A percentile compares a stretch with the other conserved stretches of the same genome.
These are phyloP conservation scores for Blastomyces emzantsi DNA, from an alignment of 2,329 filamentous ascomycete species.

Conservation along the genomic window DNA sequence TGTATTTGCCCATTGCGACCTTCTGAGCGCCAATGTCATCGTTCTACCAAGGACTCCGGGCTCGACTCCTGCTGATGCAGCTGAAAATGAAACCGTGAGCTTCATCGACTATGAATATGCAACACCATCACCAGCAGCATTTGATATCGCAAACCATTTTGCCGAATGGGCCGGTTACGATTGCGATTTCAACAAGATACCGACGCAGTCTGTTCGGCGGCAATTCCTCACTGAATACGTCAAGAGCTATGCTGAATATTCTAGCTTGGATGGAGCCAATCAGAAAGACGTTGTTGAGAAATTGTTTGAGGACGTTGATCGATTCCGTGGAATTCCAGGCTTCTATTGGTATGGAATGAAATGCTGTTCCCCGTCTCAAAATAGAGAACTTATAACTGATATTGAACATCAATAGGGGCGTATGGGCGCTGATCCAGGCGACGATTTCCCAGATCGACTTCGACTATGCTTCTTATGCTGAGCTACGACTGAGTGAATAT, in stretches of 20 bases:
- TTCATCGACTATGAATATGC: slow-evolving; percentile 99
- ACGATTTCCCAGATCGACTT: slow-evolving; percentile 94
- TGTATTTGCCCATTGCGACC: slow-evolving; percentile 90
- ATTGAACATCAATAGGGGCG: slow-evolving; percentile 55
- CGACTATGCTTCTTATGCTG: slow-evolving; percentile 87
- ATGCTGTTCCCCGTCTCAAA: background rate
- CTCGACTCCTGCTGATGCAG: slow-evolving; percentile 23
- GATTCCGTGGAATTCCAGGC: slow-evolving; percentile 80
- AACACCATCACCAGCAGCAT: slow-evolving; percentile 84
- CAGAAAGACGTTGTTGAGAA: slow-evolving; percentile 56
- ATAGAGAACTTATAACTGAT: background rate
- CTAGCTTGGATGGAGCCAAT: slow-evolving; percentile 32
- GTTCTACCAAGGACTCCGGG: slow-evolving; percentile 47
- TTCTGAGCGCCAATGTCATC: slow-evolving; percentile 95
- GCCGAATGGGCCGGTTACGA: slow-evolving; percentile 97
- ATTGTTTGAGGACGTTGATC: slow-evolving; percentile 72
- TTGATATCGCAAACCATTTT: slow-evolving; percentile 97
- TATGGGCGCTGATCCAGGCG: slow-evolving; percentile 93
- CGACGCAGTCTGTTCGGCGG: slow-evolving; percentile 64
- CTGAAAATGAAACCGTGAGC: slow-evolving; percentile 49
- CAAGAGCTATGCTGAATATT: slow-evolving; percentile 56
- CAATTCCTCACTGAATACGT: slow-evolving; percentile 82
- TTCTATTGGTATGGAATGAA: slow-evolving; percentile 52
- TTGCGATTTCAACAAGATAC: slow-evolving; percentile 78
- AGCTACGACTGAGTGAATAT: slow-evolving; percentile 79